Evolutionary conservation across 257 asterid species (phyloP), one percentile per base, ranked within the genome.

Genomic region (Rhazya stricta): DNA sequence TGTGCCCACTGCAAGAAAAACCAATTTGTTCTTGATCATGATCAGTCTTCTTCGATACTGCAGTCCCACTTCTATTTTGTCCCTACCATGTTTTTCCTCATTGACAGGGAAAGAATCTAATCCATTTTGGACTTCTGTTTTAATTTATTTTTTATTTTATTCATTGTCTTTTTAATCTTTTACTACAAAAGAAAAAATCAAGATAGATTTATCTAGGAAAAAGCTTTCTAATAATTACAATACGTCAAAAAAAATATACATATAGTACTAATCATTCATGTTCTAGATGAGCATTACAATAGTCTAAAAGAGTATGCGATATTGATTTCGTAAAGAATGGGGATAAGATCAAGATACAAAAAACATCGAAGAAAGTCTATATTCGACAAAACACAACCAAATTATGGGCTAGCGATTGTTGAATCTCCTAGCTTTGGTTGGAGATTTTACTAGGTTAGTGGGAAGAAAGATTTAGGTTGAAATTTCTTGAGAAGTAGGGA

Each of bases 1-100:
- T 93, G 97, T 86, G 98, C 98, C 98, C 98, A 93, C 98, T 93
- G 94, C 86, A 76, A 78, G n/a, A n/a, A 65, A n/a, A 0, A 4
- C 21, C 10, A 62, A 67, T 54, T 53, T 27, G 13, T 67, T 27
- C 27, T 41, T 23, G 11, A 30, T 57, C n/a, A 50, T 23, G 11
- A 30, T 46, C 56, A 43, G 23, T 53, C 42, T 45, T 34, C 46
- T 21, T n/a, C n/a, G n/a, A 29, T 29, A 67, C 18, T 15, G 6
- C n/a, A 27, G 67, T 78, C 19, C 32, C 69, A 53, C 50, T 41
- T 51, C 71, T 69, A 68, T 69, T 60, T 69, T 57, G 39, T 72
- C 71, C 74, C 74, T 67, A 42, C 69, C 77, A 60, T 78, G 69
- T 65, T 48, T 70, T 41, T 19, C 51, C 42, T n/a, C 0, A 6